These are phyloP conservation scores for Metarhizium anisopliae DNA, from an alignment of 2,329 filamentous ascomycete genomes.

Conservation along the genomic window DNA sequence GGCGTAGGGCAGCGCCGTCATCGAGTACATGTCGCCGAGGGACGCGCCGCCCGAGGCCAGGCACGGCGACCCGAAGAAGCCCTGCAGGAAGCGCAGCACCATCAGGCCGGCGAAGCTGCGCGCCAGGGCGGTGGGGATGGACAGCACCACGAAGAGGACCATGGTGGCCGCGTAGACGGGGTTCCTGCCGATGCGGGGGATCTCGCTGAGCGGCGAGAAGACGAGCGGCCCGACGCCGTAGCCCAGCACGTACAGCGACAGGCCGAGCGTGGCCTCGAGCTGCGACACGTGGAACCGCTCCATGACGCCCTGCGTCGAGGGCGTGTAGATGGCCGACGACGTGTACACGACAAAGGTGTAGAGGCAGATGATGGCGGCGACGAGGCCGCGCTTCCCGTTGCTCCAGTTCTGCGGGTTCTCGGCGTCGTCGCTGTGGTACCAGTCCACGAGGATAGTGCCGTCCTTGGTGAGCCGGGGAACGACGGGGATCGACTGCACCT, in stretches of 20 bases:
- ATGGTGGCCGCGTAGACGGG: too few species aligned
- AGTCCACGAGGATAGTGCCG: too few species aligned
- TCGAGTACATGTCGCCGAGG: slow-evolving; percentile 43
- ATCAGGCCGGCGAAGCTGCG: slow-evolving; percentile 55
- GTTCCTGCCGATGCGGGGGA: too few species aligned
- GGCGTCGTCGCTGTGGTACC: slow-evolving; percentile 32
- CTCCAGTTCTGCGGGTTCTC: slow-evolving; percentile 50
- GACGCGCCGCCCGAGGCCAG: slow-evolving; percentile 50
- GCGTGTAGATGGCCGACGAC: slow-evolving; percentile 37
- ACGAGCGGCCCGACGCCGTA: too few species aligned
- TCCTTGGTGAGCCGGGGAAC: too few species aligned
- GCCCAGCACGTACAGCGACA: too few species aligned
- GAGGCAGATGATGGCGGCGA: slow-evolving; percentile 38
- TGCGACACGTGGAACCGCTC: slow-evolving; percentile 33
- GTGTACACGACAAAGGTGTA: slow-evolving; percentile 55
- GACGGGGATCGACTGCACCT: too few species aligned
- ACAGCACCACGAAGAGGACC: too few species aligned
- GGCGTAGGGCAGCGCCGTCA: slow-evolving; percentile 47
- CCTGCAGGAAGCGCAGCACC: slow-evolving; percentile 54
- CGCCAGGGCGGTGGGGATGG: slow-evolving; percentile 28
- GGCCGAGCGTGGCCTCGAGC: too few species aligned
- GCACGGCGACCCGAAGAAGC: slow-evolving; percentile 58
- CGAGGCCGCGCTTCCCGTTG: slow-evolving; percentile 28
- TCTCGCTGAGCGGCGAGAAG: too few species aligned
- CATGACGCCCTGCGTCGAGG: slow-evolving; percentile 38